Percentiles rank a stretch among this genome's conserved stretches.
Evolutionary conservation across 805 yeast genomes (phyloP).

Genomic region (Phaffomyces opuntiae): DNA sequence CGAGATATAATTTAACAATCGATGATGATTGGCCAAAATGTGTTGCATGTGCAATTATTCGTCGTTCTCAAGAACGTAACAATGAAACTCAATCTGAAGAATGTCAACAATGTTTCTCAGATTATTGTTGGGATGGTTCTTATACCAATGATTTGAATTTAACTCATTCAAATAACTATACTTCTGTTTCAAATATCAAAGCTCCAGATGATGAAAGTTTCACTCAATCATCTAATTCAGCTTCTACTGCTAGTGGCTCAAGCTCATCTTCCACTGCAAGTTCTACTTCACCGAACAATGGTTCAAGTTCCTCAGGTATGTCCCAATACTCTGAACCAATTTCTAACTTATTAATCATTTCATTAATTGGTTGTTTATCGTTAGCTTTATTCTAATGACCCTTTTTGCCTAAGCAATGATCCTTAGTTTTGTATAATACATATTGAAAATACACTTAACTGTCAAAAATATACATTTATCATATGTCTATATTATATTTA

Average conservation of each 20-base stretch:
- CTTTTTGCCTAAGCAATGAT: background rate
- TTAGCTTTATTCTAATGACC: slow-evolving; percentile 1
- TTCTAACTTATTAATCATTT: slow-evolving; percentile 1
- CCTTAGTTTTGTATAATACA: too few species aligned
- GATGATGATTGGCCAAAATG: slow-evolving; percentile 68
- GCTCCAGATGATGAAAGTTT: background rate
- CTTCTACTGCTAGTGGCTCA: background rate
- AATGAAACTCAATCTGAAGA: slow-evolving; percentile 52
- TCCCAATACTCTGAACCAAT: slow-evolving; percentile 1
- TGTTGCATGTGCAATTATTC: slow-evolving; percentile 75
- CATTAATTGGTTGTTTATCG: background rate
- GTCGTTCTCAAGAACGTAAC: slow-evolving; percentile 68
- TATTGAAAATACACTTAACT: too few species aligned
- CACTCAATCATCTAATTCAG: background rate
- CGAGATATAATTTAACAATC: slow-evolving; percentile 59
- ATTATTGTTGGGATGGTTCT: slow-evolving; percentile 72
- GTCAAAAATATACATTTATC: too few species aligned
- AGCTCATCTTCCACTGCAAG: background rate
- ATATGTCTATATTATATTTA: too few species aligned
- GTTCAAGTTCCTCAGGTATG: background rate
- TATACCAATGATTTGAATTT: background rate
- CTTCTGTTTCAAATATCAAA: background rate
- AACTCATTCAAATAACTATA: slow-evolving; percentile 1
- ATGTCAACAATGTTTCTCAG: slow-evolving; percentile 62
- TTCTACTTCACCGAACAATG: background rate